These are phyloP conservation scores for Trichoderma cornu-damae DNA, from an alignment of 2,329 filamentous ascomycete genomes.

Conservation along the genomic window DNA sequence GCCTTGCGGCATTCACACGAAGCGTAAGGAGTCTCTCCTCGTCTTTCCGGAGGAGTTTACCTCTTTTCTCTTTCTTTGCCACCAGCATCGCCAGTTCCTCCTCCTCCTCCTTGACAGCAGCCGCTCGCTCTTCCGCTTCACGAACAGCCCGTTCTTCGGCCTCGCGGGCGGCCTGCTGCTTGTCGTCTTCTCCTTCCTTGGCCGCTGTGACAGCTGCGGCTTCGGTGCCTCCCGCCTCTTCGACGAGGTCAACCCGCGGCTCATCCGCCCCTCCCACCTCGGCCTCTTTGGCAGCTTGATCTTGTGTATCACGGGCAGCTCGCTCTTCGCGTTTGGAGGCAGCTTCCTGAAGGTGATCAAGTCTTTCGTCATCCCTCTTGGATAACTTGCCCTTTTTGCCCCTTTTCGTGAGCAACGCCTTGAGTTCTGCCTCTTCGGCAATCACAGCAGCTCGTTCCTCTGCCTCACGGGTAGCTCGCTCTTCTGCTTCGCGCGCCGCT, in stretches of 20 bases:
- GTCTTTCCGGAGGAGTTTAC: conserved; percentile 19
- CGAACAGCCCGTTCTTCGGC: conserved; percentile 21
- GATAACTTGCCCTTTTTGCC: conserved; percentile 43
- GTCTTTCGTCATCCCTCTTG: conserved; percentile 44
- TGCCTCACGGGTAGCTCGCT: conserved; percentile 19
- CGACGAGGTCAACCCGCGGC: conserved; percentile 19
- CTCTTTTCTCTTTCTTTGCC: conserved; percentile 25
- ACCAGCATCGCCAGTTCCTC: conserved; percentile 38
- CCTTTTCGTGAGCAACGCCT: conserved; percentile 43
- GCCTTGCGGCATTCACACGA: neutral
- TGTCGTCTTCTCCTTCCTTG: conserved; percentile 31
- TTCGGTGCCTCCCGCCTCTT: conserved; percentile 24
- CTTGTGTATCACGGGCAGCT: conserved; percentile 27
- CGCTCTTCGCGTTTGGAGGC: conserved; percentile 35
- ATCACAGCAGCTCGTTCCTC: conserved; percentile 21
- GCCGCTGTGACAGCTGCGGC: conserved; percentile 34
- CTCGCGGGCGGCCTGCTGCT: conserved; percentile 26
- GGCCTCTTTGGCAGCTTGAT: conserved; percentile 18
- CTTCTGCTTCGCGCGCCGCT: conserved; percentile 21
- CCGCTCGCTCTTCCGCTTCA: conserved; percentile 26
- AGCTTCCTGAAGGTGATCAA: conserved; percentile 35
- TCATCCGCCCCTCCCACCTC: conserved; percentile 23
- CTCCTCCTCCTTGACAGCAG: conserved; percentile 33
- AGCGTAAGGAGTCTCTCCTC: conserved; percentile 7
- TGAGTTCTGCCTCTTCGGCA: conserved; percentile 37